A percentile compares a stretch with the other conserved stretches of the same genome.
phyloP scores from a whole-genome alignment of 2,329 filamentous ascomycete species.

The Bertia moriformis region DNA sequence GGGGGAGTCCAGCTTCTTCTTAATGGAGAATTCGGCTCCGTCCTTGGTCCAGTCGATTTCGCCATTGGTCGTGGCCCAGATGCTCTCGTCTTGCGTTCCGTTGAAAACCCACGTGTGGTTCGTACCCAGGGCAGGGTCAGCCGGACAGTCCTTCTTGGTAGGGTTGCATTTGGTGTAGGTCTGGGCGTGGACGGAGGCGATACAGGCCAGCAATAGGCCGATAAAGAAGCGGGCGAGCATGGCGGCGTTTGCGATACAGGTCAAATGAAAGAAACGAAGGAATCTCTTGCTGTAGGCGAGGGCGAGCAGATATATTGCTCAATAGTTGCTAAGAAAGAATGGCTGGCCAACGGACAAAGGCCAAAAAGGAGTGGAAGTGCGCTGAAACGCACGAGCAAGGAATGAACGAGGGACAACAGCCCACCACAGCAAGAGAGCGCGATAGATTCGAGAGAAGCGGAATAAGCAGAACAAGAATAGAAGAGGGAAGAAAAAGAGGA shows the following conservation, averaged over 20 bases:
- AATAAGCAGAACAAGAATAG: no score
- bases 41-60: slow-evolving; percentile 42
- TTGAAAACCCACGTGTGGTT: slow-evolving; percentile 36
- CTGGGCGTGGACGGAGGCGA: not conserved
- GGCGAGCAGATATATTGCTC: no score
- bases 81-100: slow-evolving; percentile 44
- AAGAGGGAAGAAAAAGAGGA: no score
- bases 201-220: not conserved
- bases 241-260: not conserved
- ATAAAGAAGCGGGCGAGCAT: not conserved
- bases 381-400: no score
- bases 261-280: no score
- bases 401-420: no score
- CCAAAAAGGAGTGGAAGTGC: no score
- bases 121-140: slow-evolving; percentile 48
- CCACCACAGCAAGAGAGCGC: no score
- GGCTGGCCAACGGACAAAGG: no score
- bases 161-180: not conserved
- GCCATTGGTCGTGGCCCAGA: slow-evolving; percentile 37
- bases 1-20: slow-evolving; percentile 48
- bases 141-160: slow-evolving; percentile 27
- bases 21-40: slow-evolving; percentile 52
- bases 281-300: no score
- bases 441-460: no score
- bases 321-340: no score